Evolutionary conservation across 1,284 basidiomycete genomes (phyloP), one percentile per base, ranked within the genome.

Genomic region (Vanrija sp.): DNA sequence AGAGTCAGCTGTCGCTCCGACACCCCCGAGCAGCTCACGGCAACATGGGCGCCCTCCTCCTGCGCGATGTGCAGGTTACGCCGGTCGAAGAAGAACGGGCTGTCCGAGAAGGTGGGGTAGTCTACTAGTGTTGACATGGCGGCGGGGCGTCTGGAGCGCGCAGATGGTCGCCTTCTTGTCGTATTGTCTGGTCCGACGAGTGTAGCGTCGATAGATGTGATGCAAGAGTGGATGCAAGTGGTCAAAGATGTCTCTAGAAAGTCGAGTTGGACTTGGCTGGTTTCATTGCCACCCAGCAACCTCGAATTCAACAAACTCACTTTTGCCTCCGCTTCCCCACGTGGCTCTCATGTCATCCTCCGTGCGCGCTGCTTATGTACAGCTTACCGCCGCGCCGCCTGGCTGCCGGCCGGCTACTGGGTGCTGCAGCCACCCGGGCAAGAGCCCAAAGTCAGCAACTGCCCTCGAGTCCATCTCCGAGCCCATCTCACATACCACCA

Each of bases 11-110:
- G 1, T 8, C 9, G 38, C 12, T 46, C 38, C 22, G 2, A 16
- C 20, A 19, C 15, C 20, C 8, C 15, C 53, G 8, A 18, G 10
- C 0, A 31, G 51, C 73, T 49, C 35, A 77, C 76, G 56, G 70
- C 66, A 14, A 75, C 62, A 10, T 65, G 60, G 19, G 56, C 66
- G 22, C 65, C 51, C 53, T 75, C 73, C 27, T 60, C 52, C 53
- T 76, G 65, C 16, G 73, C 65, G 35, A 72, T 53, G 16, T 64
- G 61, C n/a, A 72, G 60, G 45, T 67, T 59, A 31, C 68, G 56
- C 47, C 72, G 37, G 53, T 75, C 73, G 37, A 67, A 75, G 61
- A 77, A 76, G 70, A 77, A 77, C 7, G 75, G 73, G 42, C 66
- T 68, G 45, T 74, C 71, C 23, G 73, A 73, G 53, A 77, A 78